Evolutionary conservation across 2,329 filamentous ascomycete species (phyloP).

Genomic region (Pestalotiopsis sp.): DNA sequence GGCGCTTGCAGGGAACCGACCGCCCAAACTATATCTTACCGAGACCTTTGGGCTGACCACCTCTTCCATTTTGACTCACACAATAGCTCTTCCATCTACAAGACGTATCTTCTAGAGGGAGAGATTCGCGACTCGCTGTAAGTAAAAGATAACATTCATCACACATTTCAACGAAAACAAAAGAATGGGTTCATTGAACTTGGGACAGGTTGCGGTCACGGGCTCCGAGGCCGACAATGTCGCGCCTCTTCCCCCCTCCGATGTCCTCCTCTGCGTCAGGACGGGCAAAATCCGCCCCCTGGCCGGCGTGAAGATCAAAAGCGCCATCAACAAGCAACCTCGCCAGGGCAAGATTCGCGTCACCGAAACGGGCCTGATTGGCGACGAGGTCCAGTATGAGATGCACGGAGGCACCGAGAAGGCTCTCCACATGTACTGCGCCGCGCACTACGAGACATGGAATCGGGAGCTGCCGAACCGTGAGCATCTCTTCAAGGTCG

Average conservation of each 20-base stretch:
- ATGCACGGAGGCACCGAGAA: conserved; percentile 65
- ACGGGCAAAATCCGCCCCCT: conserved; percentile 58
- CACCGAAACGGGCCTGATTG: conserved; percentile 51
- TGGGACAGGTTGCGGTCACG: conserved; percentile 3
- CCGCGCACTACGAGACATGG: conserved; percentile 60
- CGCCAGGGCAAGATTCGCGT: conserved; percentile 47
- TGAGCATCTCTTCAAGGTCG: conserved; percentile 53
- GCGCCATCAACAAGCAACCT: conserved; percentile 59
- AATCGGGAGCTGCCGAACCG: conserved; percentile 50
- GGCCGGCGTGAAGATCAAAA: conserved; percentile 49
- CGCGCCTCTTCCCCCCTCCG: conserved; percentile 35
- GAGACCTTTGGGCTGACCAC: background rate
- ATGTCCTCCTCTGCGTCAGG: conserved; percentile 58
- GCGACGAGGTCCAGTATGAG: conserved; percentile 61
- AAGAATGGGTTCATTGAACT: conserved; percentile 14
- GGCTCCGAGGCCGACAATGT: background rate
- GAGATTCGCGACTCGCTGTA: conserved; percentile 5
- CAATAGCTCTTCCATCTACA: background rate
- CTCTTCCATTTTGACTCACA: background rate
- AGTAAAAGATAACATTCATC: background rate
- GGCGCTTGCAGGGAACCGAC: background rate
- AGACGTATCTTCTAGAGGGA: background rate
- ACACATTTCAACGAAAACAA: background rate
- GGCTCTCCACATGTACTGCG: conserved; percentile 62
- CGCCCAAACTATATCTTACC: background rate